Conservation (phyloP, 2,329 filamentous ascomycete species). For the Pseudogymnoascus sp. region DNA sequence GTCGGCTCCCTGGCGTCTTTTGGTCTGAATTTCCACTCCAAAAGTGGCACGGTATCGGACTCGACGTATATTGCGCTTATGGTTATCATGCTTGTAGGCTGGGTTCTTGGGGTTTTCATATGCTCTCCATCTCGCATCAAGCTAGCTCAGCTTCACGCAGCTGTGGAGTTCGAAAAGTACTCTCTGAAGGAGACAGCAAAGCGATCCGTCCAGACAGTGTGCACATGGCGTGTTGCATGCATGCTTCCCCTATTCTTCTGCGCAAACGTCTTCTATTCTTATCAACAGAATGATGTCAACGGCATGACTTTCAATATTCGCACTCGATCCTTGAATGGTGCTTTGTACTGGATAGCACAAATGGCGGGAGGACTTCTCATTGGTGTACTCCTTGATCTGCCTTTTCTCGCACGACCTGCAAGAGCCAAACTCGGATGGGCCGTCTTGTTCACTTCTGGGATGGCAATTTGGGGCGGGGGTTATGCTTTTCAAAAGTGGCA, state of each 20-base stretch:
- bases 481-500: conserved; percentile 56
- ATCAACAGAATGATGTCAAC: conserved; percentile 72
- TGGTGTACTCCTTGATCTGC: conserved; percentile 62
- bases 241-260: conserved; percentile 76
- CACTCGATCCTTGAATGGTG: conserved; percentile 67
- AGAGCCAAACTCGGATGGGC: conserved; percentile 60
- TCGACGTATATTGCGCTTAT: conserved; percentile 88
- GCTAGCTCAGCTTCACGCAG: conserved; percentile 30
- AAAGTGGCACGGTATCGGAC: conserved; percentile 49
- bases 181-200: conserved; percentile 66
- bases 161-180: too few species aligned
- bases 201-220: conserved; percentile 54
- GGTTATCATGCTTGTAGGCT: conserved; percentile 70
- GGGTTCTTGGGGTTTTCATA: conserved; percentile 61
- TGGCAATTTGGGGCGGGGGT: conserved; percentile 76
- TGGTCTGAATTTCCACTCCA: conserved; percentile 60
- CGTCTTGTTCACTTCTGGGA: conserved; percentile 60
- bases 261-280: conserved; percentile 74
- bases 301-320: conserved; percentile 64
- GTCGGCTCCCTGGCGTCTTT: conserved; percentile 67
- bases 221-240: conserved; percentile 40
- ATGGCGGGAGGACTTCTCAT: conserved; percentile 69
- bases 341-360: conserved; percentile 73
- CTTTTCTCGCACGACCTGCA: conserved; percentile 51
- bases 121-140: conserved; percentile 72